A percentile compares a stretch with the other conserved stretches of the same genome.
These are phyloP conservation scores for Abrus pulchellus DNA, from an alignment of 306 rosid genomes.

Conservation along the genomic window DNA sequence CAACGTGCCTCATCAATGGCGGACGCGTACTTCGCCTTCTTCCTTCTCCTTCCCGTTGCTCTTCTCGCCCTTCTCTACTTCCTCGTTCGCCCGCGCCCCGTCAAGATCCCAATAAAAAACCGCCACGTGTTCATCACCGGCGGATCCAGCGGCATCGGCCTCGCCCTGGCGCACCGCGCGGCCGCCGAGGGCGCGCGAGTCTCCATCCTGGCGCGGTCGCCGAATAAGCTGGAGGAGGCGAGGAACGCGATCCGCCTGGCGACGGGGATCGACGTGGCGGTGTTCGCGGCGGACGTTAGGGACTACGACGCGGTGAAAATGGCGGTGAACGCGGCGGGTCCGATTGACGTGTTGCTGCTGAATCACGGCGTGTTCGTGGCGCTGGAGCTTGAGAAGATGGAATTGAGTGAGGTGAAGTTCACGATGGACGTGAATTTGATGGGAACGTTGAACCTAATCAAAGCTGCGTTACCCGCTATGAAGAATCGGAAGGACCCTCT, in stretches of 20 bases:
- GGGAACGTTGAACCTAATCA: conserved; percentile 80
- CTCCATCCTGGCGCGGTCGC: conserved; percentile 85
- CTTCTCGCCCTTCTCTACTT: conserved; percentile 65
- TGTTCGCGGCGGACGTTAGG: conserved; percentile 79
- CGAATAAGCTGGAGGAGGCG: conserved; percentile 76
- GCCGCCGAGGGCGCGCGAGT: conserved; percentile 85
- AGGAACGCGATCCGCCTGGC: conserved; percentile 62
- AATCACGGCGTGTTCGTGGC: conserved; percentile 85
- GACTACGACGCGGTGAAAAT: conserved; percentile 69
- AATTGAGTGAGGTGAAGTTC: conserved; percentile 77
- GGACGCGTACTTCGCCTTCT: conserved; percentile 49
- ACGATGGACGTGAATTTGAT: conserved; percentile 85
- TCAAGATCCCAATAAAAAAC: conserved; percentile 70
- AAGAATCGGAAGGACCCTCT: conserved; percentile 62
- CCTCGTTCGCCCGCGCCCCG: conserved; percentile 76
- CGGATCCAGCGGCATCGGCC: conserved; percentile 97
- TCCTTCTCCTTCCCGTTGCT: conserved; percentile 53
- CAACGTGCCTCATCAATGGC: conserved; percentile 59
- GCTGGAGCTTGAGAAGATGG: conserved; percentile 78
- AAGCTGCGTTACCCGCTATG: conserved; percentile 84
- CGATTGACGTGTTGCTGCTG: conserved; percentile 75
- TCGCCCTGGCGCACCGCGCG: conserved; percentile 87
- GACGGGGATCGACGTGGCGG: conserved; percentile 74
- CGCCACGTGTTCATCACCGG: conserved; percentile 98
- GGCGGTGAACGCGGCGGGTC: conserved; percentile 78